Conservation (phyloP, 441 rosid species). For the Populus tomentosa region DNA sequence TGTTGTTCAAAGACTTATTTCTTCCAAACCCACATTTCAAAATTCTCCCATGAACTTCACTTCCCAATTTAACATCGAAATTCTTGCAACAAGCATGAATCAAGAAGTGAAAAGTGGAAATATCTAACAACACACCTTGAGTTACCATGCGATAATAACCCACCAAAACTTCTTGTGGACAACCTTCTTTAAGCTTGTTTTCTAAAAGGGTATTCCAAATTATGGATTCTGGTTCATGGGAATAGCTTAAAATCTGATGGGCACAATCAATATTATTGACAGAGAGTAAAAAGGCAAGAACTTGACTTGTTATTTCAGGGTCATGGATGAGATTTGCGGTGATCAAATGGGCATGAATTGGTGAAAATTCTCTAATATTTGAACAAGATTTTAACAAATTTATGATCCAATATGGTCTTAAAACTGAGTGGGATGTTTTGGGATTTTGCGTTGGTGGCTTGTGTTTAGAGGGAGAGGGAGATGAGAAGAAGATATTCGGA, state of each 20-base stretch:
- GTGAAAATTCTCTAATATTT: slow-evolving; percentile 5
- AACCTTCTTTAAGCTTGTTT: slow-evolving; percentile 9
- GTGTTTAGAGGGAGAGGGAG: background rate
- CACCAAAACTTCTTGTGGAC: background rate
- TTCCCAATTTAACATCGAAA: background rate
- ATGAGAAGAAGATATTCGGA: background rate
- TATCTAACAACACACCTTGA: slow-evolving; percentile 9
- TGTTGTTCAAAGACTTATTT: slow-evolving; percentile 22
- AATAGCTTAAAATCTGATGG: background rate
- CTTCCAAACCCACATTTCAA: slow-evolving; percentile 22
- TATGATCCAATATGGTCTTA: background rate
- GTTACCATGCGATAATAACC: slow-evolving; percentile 7
- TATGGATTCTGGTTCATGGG: background rate
- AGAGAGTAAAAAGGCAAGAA: slow-evolving; percentile 9
- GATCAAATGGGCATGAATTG: slow-evolving; percentile 13
- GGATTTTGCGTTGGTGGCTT: background rate
- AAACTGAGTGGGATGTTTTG: background rate
- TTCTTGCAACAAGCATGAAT: slow-evolving; percentile 13
- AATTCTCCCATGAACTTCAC: slow-evolving; percentile 27
- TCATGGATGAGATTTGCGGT: slow-evolving; percentile 15
- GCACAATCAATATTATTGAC: slow-evolving; percentile 5
- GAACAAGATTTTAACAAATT: slow-evolving; percentile 7
- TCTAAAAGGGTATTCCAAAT: slow-evolving; percentile 17
- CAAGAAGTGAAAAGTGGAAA: slow-evolving; percentile 13
- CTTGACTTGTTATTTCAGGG: background rate